Evolutionary conservation across 441 rosid species (phyloP).

Genomic region (Bocquillonia castaneifolia): DNA sequence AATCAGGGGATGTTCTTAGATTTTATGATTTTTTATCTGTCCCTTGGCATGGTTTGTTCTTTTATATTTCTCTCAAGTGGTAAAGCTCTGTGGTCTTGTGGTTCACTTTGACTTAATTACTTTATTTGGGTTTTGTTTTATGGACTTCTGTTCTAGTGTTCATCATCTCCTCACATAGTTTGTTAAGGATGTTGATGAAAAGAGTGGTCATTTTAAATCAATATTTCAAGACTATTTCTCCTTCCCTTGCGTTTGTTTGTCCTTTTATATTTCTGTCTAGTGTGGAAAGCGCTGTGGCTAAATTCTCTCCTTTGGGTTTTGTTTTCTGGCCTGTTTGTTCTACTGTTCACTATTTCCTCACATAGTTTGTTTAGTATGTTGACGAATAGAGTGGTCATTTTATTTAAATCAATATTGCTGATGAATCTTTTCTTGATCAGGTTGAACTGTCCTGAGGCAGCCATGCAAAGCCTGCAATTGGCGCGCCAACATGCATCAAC

Average conservation of each 20-base stretch:
- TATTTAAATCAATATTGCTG: background rate
- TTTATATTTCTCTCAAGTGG: background rate
- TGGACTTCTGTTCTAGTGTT: too few species aligned
- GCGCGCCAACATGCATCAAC: constrained; percentile 83
- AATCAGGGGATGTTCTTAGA: background rate
- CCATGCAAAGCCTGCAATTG: constrained; percentile 89
- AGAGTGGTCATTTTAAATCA: too few species aligned
- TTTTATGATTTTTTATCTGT: background rate
- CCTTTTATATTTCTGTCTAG: too few species aligned
- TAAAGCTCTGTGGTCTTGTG: background rate
- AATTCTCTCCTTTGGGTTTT: too few species aligned
- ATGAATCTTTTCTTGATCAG: constrained; percentile 30
- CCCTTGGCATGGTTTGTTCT: background rate
- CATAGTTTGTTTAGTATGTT: too few species aligned
- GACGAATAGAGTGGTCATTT: background rate
- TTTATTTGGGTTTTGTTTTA: background rate
- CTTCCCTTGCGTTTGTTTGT: too few species aligned
- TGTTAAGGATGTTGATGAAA: too few species aligned
- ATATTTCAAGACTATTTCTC: too few species aligned
- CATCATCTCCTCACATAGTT: too few species aligned
- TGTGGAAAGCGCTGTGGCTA: too few species aligned
- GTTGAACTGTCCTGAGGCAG: constrained; percentile 94
- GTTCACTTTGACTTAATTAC: background rate
- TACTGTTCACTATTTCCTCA: too few species aligned
- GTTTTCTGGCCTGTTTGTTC: too few species aligned